Evolutionary conservation across 2,329 filamentous ascomycete genomes (phyloP).

Genomic region (Nothophaeocryptopus gaeumannii): DNA sequence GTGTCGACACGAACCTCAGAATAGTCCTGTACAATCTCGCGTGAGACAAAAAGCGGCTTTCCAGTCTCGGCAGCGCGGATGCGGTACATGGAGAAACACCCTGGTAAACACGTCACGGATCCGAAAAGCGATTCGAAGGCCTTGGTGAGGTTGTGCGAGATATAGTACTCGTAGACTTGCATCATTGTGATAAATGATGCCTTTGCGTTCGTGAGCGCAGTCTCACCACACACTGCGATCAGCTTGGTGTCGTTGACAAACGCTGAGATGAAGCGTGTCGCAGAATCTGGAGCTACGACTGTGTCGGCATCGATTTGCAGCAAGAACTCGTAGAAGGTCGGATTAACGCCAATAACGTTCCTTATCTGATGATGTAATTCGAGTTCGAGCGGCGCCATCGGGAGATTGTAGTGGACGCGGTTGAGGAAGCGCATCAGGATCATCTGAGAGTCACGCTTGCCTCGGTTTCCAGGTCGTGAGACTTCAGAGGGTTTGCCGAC

Average conservation of each 20-base stretch:
- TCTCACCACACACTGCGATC: conserved; percentile 95
- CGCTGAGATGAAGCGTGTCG: conserved; percentile 84
- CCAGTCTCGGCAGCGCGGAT: conserved; percentile 91
- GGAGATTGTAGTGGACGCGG: conserved; percentile 92
- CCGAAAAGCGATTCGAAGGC: conserved; percentile 97
- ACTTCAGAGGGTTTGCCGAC: conserved; percentile 82
- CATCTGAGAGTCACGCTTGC: conserved; percentile 99
- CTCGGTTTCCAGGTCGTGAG: conserved; percentile 80
- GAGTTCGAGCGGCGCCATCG: conserved; percentile 94
- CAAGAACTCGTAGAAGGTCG: conserved; percentile 96
- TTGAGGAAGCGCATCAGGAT: conserved; percentile 98
- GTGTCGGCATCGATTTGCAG: conserved; percentile 97
- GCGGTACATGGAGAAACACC: conserved; percentile 99
- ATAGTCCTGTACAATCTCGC: conserved; percentile 84
- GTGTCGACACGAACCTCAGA: conserved; percentile 94
- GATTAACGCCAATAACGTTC: conserved; percentile 98
- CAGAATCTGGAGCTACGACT: conserved; percentile 83
- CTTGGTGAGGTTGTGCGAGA: conserved; percentile 94
- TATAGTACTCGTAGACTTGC: conserved; percentile 99
- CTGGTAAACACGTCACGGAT: conserved; percentile 93
- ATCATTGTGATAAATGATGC: conserved; percentile 97
- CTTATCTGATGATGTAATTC: conserved; percentile 99
- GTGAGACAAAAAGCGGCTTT: conserved; percentile 93
- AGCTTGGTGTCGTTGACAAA: conserved; percentile 89
- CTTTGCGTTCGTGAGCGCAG: conserved; percentile 87